Conservation (phyloP, 2,329 filamentous ascomycete genomes). For the Aspergillus ruber region DNA sequence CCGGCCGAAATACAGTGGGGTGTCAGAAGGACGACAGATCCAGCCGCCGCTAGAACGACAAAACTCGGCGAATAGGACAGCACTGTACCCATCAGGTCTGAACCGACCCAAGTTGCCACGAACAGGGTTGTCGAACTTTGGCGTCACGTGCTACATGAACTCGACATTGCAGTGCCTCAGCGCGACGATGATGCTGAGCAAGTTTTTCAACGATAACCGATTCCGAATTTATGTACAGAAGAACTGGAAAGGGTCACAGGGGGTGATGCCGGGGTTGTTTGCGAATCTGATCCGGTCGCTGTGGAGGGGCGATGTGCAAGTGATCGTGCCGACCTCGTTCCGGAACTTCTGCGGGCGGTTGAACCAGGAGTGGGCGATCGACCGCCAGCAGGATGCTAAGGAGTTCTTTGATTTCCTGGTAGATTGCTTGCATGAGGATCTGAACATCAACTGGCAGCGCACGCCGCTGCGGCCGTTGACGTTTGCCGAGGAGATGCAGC, state of each 20-base stretch:
- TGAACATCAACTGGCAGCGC: constrained; percentile 62
- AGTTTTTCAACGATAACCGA: constrained; percentile 59
- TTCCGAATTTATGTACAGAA: constrained; percentile 55
- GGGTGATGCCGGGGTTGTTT: constrained; percentile 56
- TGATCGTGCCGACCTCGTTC: constrained; percentile 55
- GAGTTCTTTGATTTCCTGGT: constrained; percentile 83
- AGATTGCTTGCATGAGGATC: constrained; percentile 76
- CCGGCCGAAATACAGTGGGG: constrained; percentile 71
- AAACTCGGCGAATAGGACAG: constrained; percentile 39
- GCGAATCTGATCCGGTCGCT: constrained; percentile 55
- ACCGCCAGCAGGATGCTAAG: constrained; percentile 79
- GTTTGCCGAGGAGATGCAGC: constrained; percentile 52
- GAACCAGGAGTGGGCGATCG: constrained; percentile 63
- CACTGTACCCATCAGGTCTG: constrained; percentile 37
- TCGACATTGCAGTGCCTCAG: constrained; percentile 79
- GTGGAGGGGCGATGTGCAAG: constrained; percentile 54
- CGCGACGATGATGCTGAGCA: constrained; percentile 58
- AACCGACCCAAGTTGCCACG: constrained; percentile 49
- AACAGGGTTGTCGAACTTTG: constrained; percentile 73
- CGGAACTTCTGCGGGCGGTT: constrained; percentile 59
- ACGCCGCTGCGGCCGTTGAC: constrained; percentile 54
- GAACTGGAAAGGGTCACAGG: constrained; percentile 61
- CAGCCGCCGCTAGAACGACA: constrained; percentile 39
- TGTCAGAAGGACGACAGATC: constrained; percentile 55
- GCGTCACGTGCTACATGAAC: constrained; percentile 86